phyloP scores from a whole-genome alignment of 2,329 filamentous ascomycete genomes.

The Colletotrichum lentis region DNA sequence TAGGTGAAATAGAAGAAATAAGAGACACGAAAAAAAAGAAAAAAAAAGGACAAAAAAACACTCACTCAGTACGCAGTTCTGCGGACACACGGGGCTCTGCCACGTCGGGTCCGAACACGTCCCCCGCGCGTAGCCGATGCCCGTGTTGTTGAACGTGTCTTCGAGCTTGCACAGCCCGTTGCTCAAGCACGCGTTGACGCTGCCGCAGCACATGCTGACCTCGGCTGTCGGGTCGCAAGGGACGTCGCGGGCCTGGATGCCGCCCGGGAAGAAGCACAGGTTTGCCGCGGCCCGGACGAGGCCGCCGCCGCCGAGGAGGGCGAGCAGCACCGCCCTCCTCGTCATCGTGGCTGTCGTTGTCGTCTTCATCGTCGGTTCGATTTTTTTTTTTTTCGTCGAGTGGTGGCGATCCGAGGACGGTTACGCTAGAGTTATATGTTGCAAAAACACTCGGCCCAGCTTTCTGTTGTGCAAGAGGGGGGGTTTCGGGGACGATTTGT shows the following conservation, averaged over 20 bases:
- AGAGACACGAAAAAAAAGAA: too few relatives aligned
- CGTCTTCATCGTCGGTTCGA: conserved; percentile 1
- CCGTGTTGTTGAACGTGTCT: conserved; percentile 26
- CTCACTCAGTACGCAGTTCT: conserved; percentile 30
- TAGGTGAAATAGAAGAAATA: too few relatives aligned
- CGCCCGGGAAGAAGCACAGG: conserved; percentile 35
- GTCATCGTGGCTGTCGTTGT: conserved; percentile 10
- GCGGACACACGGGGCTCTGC: conserved; percentile 34
- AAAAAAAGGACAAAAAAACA: not conserved
- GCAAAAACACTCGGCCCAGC: not conserved
- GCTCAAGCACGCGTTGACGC: conserved; percentile 30
- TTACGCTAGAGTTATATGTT: not conserved
- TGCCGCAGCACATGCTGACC: conserved; percentile 36
- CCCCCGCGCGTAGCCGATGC: conserved; percentile 32
- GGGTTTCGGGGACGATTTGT: not conserved
- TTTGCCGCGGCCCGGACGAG: conserved; percentile 23
- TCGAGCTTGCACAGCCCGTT: conserved; percentile 35
- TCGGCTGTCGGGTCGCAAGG: conserved; percentile 35
- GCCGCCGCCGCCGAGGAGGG: conserved; percentile 18
- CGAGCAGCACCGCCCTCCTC: conserved; percentile 18
- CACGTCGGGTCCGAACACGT: conserved; percentile 34
- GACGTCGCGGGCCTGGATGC: conserved; percentile 30
- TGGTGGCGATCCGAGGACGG: not conserved
- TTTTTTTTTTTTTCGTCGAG: not conserved
- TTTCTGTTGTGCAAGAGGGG: not conserved